phyloP scores from a whole-genome alignment of 192 early-diverging fungal genomes.

The Geosiphon pyriformis region DNA sequence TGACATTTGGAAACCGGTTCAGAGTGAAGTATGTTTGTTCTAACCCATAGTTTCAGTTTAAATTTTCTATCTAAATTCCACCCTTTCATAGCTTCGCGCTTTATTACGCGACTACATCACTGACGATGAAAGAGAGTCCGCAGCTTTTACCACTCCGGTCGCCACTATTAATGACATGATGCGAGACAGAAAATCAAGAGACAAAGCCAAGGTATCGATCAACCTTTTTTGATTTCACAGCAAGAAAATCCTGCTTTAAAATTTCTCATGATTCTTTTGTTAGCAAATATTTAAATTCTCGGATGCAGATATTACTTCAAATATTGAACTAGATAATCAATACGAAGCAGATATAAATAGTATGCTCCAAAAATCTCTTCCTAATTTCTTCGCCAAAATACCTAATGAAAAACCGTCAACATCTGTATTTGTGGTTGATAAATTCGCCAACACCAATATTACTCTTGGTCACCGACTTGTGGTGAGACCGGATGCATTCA shows the following conservation, averaged over 20 bases:
- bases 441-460: slow-evolving; percentile 54
- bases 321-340: slow-evolving; percentile 26
- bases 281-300: slow-evolving; percentile 38
- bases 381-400: slow-evolving; percentile 17
- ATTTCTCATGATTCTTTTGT: not conserved
- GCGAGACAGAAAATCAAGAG: slow-evolving; percentile 6
- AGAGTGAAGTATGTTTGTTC: slow-evolving; percentile 28
- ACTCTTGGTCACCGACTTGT: slow-evolving; percentile 59
- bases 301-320: slow-evolving; percentile 18
- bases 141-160: slow-evolving; percentile 19
- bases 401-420: slow-evolving; percentile 15
- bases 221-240: not conserved
- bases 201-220: slow-evolving; percentile 6
- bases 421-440: slow-evolving; percentile 46
- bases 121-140: slow-evolving; percentile 29
- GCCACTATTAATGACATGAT: slow-evolving; percentile 29
- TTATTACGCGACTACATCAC: slow-evolving; percentile 43
- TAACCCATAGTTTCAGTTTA: not conserved
- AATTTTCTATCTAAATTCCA: not conserved
- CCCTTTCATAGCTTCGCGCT: slow-evolving; percentile 30
- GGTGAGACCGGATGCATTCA: slow-evolving; percentile 60
- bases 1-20: slow-evolving; percentile 41
- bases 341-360: slow-evolving; percentile 26
- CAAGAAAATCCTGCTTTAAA: slow-evolving; percentile 7
- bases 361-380: slow-evolving; percentile 26